Evolutionary conservation across 1,284 basidiomycete genomes (phyloP), one percentile per base, ranked within the genome.

Genomic region (Anthracocystis setariae): DNA sequence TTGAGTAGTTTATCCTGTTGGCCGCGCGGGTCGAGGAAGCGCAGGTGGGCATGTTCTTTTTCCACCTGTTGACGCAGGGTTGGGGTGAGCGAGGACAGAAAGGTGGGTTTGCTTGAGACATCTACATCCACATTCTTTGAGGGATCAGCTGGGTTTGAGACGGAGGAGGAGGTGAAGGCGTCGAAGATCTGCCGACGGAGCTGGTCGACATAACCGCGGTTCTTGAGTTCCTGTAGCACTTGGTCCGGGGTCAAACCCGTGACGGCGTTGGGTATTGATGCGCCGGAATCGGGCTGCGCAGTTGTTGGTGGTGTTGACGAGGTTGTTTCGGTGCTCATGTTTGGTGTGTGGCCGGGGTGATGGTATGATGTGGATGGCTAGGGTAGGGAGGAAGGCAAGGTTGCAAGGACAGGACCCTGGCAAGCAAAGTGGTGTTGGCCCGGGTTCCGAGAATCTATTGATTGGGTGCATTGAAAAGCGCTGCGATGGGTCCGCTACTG

Each of bases 221-320:
- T 62, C 18, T 58, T 57, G 23, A 71, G 58, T 62, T 71, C 68
- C 18, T 65, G 50, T 1, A 66, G 5, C 21, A 71, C 54, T 32
- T 65, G 57, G 0, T 71, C 58, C 3, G 68, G 68, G 3, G 68
- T 65, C 45, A 71, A n/a, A 0, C 61, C 57, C 2, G 58, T 66
- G 3, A 54, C 23, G 1, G 43, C 29, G 3, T 50, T 23, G 5
- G 21, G 9, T 44, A 39, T 10, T 10, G 48, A 15, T 37, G 32
- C 32, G 15, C 15, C 32, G 32, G 8, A 33, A 33, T 8, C 15
- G 8, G 32, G 32, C 32, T 8, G 8, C 32, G 32, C 15, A 15
- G 32, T 15, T 8, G 15, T 33, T 33, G 32, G 32, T 15, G 15
- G 8, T 15, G 32, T 7, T 9, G 35, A 5, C 12, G 35, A 9